Evolutionary conservation across 352 stramenopile genomes (phyloP), one percentile per base, ranked within the genome.

Genomic region (Pythium oligandrum): DNA sequence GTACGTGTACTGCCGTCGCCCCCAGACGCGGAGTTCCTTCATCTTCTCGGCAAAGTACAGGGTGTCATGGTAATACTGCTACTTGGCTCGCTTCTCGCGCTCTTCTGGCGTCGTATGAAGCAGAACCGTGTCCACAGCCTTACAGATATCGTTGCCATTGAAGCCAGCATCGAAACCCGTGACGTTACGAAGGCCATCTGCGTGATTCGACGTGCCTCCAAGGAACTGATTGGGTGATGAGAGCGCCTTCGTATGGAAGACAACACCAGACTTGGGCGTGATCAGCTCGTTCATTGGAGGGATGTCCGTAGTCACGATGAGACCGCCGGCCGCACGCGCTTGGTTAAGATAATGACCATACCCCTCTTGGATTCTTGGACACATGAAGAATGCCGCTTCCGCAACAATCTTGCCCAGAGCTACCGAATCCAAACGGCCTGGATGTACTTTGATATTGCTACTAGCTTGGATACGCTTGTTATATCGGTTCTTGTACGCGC

Each of bases 331-430:
- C 6, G 73, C 70, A 5, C 73, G 70, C n/a, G 74, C 77, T 35
- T 88, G 77, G 61, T 88, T 88, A 48, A 85, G 83, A 54, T 88
- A 88, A 61, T 85, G 77, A 7, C 77, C 78, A 43, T 81, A 89
- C 7, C 78, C 75, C 55, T 89, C 78, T 48, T 73, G 63, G 17
- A 62, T 30, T 46, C 78, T 89, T 30, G 78, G 64, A 43, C 78
- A 89, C 58, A 89, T 56, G 46, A 86, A 83, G 47, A 75, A 79
- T 12, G 71, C 53, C 3, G 69, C 52, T 35, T 86, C 64, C 2
- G 70, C 71, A 49, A 89, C 62, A 55, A 84, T 59, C 35, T 70
- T 67, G 33, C 78, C 73, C 48, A 83, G 87, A 3, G 63, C 59
- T 30, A 59, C 40, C 4, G 70, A 57, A 31, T 63, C 61, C 2